A percentile compares a stretch with the other conserved stretches of the same genome.
Conservation (phyloP, 768 basidiomycete species). For the Pseudohyphozyma bogoriensis region DNA sequence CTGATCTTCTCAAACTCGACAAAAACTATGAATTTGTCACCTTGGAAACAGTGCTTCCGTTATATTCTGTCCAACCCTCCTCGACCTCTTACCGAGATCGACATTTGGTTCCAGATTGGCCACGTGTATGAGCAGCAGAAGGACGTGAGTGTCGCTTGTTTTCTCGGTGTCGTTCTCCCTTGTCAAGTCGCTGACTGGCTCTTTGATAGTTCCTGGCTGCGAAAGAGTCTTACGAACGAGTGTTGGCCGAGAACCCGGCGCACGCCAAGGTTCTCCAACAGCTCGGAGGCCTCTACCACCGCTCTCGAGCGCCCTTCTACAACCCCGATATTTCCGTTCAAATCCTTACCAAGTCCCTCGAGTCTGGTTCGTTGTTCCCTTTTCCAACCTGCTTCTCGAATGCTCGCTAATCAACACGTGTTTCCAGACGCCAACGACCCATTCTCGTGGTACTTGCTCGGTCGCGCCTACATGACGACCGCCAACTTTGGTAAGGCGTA, state of each 20-base stretch:
- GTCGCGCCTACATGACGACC: slow-evolving; percentile 96
- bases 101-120: slow-evolving; percentile 99
- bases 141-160: slow-evolving; percentile 53
- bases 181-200: not conserved
- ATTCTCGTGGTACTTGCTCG: slow-evolving; percentile 97
- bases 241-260: slow-evolving; percentile 79
- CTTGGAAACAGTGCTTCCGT: slow-evolving; percentile 67
- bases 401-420: not conserved
- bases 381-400: not conserved
- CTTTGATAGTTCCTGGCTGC: slow-evolving; percentile 65
- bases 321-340: slow-evolving; percentile 90
- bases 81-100: slow-evolving; percentile 85
- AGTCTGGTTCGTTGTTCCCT: slow-evolving; percentile 59
- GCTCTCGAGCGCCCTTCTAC: slow-evolving; percentile 86
- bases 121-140: slow-evolving; percentile 97
- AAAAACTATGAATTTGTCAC: too few relatives aligned
- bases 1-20: not conserved
- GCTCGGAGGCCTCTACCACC: slow-evolving; percentile 94
- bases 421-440: slow-evolving; percentile 80
- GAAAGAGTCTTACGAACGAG: slow-evolving; percentile 91
- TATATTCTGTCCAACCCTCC: slow-evolving; percentile 93
- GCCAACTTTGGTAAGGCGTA: slow-evolving; percentile 99
- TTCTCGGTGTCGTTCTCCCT: too few relatives aligned
- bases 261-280: slow-evolving; percentile 97
- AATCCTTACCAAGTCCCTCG: slow-evolving; percentile 86